These are phyloP conservation scores for Leptosphaerulina australis DNA, from an alignment of 2,329 filamentous ascomycete genomes.

Conservation along the genomic window DNA sequence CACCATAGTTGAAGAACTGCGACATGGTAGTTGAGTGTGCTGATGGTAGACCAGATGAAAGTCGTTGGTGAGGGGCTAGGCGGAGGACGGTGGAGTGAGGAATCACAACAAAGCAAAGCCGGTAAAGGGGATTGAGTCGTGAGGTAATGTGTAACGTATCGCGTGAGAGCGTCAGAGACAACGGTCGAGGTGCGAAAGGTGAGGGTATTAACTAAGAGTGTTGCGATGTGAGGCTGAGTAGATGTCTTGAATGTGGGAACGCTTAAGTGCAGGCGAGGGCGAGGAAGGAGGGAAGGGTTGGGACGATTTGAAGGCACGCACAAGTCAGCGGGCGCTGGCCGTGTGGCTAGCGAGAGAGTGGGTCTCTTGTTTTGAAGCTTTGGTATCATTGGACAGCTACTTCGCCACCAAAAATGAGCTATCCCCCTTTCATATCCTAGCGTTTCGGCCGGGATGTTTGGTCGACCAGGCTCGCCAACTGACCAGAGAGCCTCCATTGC, in stretches of 20 bases:
- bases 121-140: conserved; percentile 18
- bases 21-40: conserved; percentile 49
- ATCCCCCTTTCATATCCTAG: not conserved
- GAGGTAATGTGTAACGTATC: conserved; percentile 9
- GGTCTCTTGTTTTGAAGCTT: not conserved
- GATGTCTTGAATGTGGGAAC: conserved; percentile 19
- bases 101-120: conserved; percentile 35
- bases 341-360: conserved; percentile 16
- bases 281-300: conserved; percentile 25
- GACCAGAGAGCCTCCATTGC: not conserved
- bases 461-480: conserved; percentile 7
- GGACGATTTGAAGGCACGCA: conserved; percentile 25
- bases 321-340: conserved; percentile 23
- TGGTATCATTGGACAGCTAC: conserved; percentile 21
- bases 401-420: conserved; percentile 17
- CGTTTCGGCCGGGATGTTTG: conserved; percentile 8
- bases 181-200: conserved; percentile 18
- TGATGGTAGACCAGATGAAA: conserved; percentile 25
- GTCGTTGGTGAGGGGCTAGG: conserved; percentile 28
- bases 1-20: conserved; percentile 57
- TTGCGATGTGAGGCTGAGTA: conserved; percentile 34
- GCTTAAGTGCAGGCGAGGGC: conserved; percentile 25
- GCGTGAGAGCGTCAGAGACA: conserved; percentile 20
- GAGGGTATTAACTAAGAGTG: conserved; percentile 31
- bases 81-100: conserved; percentile 20